A percentile compares a stretch with the other conserved stretches of the same genome.
Conservation (phyloP, 2,329 filamentous ascomycete species). For the Aspergillus proliferans region DNA sequence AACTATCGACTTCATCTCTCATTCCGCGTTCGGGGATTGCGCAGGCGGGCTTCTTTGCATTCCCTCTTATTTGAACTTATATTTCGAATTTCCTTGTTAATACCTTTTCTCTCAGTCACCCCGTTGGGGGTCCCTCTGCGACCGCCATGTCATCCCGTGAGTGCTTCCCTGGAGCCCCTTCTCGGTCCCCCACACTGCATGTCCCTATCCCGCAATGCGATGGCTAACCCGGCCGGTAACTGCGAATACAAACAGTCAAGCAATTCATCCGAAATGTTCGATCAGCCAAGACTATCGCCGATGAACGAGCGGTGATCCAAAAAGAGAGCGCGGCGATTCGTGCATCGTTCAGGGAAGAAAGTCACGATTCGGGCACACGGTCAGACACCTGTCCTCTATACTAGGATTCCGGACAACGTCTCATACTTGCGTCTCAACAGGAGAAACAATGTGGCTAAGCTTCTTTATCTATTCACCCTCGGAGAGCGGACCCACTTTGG, state of each 20-base stretch:
- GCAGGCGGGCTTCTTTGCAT: slow-evolving; percentile 17
- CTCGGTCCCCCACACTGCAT: slow-evolving; percentile 12
- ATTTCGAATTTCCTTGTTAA: slow-evolving; percentile 5
- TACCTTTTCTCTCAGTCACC: slow-evolving; percentile 17
- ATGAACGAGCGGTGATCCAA: slow-evolving; percentile 95
- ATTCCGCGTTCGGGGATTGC: slow-evolving; percentile 1
- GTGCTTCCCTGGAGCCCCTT: slow-evolving; percentile 23
- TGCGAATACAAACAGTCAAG: slow-evolving; percentile 62
- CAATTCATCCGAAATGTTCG: slow-evolving; percentile 99
- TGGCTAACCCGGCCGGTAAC: slow-evolving; percentile 19
- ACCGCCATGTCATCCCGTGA: slow-evolving; percentile 54
- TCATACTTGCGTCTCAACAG: slow-evolving; percentile 44
- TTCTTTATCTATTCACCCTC: slow-evolving; percentile 95
- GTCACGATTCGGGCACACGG: slow-evolving; percentile 84
- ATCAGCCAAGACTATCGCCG: slow-evolving; percentile 96
- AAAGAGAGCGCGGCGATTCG: slow-evolving; percentile 98
- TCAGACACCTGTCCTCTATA: slow-evolving; percentile 36
- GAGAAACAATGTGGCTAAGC: slow-evolving; percentile 97
- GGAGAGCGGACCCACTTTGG: slow-evolving; percentile 97
- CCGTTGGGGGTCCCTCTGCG: slow-evolving; percentile 43
- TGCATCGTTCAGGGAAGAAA: slow-evolving; percentile 96
- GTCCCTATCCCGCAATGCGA: slow-evolving; percentile 5
- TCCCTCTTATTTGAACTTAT: slow-evolving; percentile 7
- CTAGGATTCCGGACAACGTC: slow-evolving; percentile 5
- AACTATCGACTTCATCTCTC: not conserved